Evolutionary conservation across 148 eudicot species (phyloP).

Genomic region (Drosera capensis): DNA sequence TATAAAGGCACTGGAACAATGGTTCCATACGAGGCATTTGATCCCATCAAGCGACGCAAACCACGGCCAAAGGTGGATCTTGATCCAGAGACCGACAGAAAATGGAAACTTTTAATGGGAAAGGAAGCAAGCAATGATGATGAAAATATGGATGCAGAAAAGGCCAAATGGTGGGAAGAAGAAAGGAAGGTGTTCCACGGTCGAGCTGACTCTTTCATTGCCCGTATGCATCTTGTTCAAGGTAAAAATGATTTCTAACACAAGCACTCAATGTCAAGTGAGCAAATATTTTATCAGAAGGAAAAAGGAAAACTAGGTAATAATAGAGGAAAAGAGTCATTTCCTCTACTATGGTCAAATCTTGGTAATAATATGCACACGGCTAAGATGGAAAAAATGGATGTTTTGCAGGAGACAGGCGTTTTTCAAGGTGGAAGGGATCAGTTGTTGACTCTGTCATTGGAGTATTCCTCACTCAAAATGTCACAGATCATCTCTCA

Average conservation of each 20-base stretch:
- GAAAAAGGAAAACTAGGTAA: too few species aligned
- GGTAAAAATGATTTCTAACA: constrained; percentile 16
- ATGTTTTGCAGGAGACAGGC: constrained; percentile 15
- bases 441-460: constrained; percentile 32
- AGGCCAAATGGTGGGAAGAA: constrained; percentile 60
- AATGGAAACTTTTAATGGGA: constrained; percentile 65
- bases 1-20: constrained; percentile 32
- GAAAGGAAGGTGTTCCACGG: constrained; percentile 53
- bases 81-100: constrained; percentile 53
- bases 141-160: constrained; percentile 26
- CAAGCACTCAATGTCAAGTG: neutral
- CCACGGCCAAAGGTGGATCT: constrained; percentile 59
- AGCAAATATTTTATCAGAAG: too few species aligned
- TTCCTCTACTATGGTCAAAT: too few species aligned
- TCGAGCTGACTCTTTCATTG: constrained; percentile 55
- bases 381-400: neutral
- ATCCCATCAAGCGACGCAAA: constrained; percentile 26
- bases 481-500: constrained; percentile 18
- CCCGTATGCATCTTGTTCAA: constrained; percentile 79
- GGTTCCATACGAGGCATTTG: constrained; percentile 28
- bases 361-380: too few species aligned
- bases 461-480: constrained; percentile 26
- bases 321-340: too few species aligned
- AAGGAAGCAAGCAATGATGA: constrained; percentile 31
- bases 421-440: constrained; percentile 22